A percentile compares a stretch with the other conserved stretches of the same genome.
Conservation (phyloP, 2,329 filamentous ascomycete genomes). For the Fusarium sacchari region DNA sequence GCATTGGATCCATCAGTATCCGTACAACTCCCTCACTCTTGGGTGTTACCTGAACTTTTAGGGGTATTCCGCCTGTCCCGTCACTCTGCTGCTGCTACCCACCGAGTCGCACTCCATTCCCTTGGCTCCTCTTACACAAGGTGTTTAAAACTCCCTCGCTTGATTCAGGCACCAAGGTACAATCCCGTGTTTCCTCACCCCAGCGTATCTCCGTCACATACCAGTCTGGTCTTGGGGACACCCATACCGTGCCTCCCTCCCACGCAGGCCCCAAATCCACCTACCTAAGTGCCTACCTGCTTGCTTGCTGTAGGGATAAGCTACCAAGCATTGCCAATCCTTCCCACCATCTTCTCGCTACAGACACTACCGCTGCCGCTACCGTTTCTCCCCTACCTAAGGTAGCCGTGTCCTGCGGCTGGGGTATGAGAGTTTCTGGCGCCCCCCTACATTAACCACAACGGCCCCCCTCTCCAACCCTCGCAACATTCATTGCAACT, state of each 20-base stretch:
- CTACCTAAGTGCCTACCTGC: not conserved
- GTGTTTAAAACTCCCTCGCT: slow-evolving; percentile 29
- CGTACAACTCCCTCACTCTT: not conserved
- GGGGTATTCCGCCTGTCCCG: slow-evolving; percentile 19
- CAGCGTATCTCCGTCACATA: slow-evolving; percentile 32
- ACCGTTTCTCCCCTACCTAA: slow-evolving; percentile 31
- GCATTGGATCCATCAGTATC: slow-evolving; percentile 12
- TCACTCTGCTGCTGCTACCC: slow-evolving; percentile 11
- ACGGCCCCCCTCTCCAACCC: slow-evolving; percentile 25
- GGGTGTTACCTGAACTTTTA: slow-evolving; percentile 1
- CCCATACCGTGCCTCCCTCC: slow-evolving; percentile 25
- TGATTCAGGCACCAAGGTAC: slow-evolving; percentile 32
- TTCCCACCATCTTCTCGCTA: slow-evolving; percentile 30
- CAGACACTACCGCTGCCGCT: slow-evolving; percentile 34
- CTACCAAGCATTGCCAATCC: slow-evolving; percentile 12
- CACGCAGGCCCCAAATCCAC: slow-evolving; percentile 18
- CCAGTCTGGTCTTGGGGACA: slow-evolving; percentile 27
- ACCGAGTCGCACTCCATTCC: slow-evolving; percentile 15
- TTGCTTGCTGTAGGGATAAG: not conserved
- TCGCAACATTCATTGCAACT: slow-evolving; percentile 42
- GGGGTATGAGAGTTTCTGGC: slow-evolving; percentile 21
- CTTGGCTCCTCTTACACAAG: slow-evolving; percentile 23
- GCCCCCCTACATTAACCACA: slow-evolving; percentile 41
- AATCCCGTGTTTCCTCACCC: slow-evolving; percentile 24
- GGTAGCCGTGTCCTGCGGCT: slow-evolving; percentile 10